Percentiles rank a stretch among this genome's conserved stretches.
These are phyloP conservation scores for Coemansia sp. DNA, from an alignment of 192 early-diverging fungal species.

Conservation along the genomic window DNA sequence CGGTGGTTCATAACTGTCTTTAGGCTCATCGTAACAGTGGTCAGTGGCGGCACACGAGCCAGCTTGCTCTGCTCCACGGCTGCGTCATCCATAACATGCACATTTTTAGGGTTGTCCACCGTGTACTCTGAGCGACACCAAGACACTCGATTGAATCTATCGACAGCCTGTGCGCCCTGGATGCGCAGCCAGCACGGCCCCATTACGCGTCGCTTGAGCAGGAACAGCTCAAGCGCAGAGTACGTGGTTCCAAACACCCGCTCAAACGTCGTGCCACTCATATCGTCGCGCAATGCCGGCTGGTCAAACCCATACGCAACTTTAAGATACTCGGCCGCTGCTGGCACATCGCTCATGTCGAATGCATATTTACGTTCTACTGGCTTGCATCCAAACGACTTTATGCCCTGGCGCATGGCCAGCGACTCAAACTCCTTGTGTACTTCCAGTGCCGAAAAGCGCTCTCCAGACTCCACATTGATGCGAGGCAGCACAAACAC, in stretches of 20 bases:
- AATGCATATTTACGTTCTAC: slow-evolving; percentile 90
- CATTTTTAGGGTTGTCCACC: slow-evolving; percentile 68
- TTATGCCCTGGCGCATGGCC: slow-evolving; percentile 58
- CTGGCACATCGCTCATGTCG: slow-evolving; percentile 78
- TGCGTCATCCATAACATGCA: slow-evolving; percentile 62
- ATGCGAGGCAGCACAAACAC: slow-evolving; percentile 88
- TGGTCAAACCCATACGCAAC: slow-evolving; percentile 74
- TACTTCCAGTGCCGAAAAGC: slow-evolving; percentile 57
- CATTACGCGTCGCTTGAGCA: slow-evolving; percentile 94
- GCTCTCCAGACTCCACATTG: slow-evolving; percentile 48
- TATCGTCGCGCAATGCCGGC: slow-evolving; percentile 56
- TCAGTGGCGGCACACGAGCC: slow-evolving; percentile 70
- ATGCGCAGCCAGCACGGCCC: slow-evolving; percentile 94
- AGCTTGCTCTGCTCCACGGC: slow-evolving; percentile 38
- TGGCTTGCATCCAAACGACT: slow-evolving; percentile 58
- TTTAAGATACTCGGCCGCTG: slow-evolving; percentile 82
- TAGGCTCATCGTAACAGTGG: slow-evolving; percentile 83
- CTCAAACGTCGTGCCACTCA: slow-evolving; percentile 70
- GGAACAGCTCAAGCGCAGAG: slow-evolving; percentile 84
- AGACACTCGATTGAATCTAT: slow-evolving; percentile 60
- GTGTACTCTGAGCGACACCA: slow-evolving; percentile 85
- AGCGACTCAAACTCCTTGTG: slow-evolving; percentile 73
- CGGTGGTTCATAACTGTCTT: slow-evolving; percentile 79
- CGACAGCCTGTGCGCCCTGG: slow-evolving; percentile 46
- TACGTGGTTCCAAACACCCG: slow-evolving; percentile 88